Base-by-base conservation (phyloP, 2,329 filamentous ascomycete species). In the Blastomyces parvus region DNA sequence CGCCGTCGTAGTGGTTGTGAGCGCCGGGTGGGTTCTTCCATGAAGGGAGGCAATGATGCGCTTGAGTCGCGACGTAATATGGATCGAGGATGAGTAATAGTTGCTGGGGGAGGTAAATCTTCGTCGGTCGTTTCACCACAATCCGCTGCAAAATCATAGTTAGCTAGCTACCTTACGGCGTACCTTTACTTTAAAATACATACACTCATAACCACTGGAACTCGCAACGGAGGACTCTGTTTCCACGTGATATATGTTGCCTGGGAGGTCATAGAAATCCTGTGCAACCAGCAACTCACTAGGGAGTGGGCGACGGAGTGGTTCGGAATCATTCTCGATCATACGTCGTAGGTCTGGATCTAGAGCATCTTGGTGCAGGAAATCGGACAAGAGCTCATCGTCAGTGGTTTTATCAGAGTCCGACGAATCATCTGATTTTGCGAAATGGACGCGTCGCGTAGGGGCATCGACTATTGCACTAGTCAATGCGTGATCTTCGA, bases 321-420 rank as follows among this genome's bases (percentile, higher is more conserved):
- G 42, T n/a, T 75, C 71, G 53, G 78, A 77, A 66, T 90, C 86
- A 66, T 84, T 82, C 71, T 91, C 88, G 67, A 92, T 88, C 76
- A 90, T 86, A 52, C 84, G 83, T 66, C 88, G 87, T 70, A 93
- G 86, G 60, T 82, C 82, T 6, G 88, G 87, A 69, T 91, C 88
- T 5, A 93, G 80, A 19, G 84, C 82, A 70, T 85, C 88, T 74
- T 91, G 88, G 59, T 88, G 85, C 63, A 92, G 81, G 73, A 93
- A 93, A 64, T 93, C 86, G 71, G 91, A 86, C 0, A 89, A 88
- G 66, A 90, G 90, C 66, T 91, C 84, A 66, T 85, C 84, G 64
- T 84, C 82, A 62, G 75, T 73, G 1, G 74, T 75, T 46, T 74
- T 72, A 65, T 68, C 65, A 46, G 83, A 88, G 68, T 90, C 87